These are phyloP conservation scores for Madurella mycetomatis DNA, from an alignment of 2,329 filamentous ascomycete genomes.

Conservation along the genomic window DNA sequence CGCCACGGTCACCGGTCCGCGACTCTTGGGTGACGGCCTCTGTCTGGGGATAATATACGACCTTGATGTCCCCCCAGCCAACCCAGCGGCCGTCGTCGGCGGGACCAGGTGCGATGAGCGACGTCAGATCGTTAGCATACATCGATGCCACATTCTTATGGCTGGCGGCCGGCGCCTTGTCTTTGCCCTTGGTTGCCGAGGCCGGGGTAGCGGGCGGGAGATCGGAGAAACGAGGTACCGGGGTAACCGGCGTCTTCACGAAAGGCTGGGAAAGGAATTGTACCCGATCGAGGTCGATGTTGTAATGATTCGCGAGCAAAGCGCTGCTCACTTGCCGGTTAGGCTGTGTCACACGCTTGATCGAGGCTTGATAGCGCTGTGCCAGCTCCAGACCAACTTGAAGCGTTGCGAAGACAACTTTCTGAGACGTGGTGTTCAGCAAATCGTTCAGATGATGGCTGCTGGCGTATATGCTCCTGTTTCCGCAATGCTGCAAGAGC, in stretches of 20 bases:
- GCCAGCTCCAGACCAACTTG: slow-evolving; percentile 81
- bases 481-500: slow-evolving; percentile 90
- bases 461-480: slow-evolving; percentile 92
- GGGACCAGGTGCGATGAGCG: slow-evolving; percentile 60
- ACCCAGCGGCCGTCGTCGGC: slow-evolving; percentile 55
- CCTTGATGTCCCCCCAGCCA: slow-evolving; percentile 73
- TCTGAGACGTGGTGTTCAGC: slow-evolving; percentile 78
- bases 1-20: slow-evolving; percentile 17
- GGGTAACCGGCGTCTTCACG: slow-evolving; percentile 56
- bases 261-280: slow-evolving; percentile 82
- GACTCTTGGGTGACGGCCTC: slow-evolving; percentile 20
- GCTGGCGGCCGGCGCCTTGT: slow-evolving; percentile 50
- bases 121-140: slow-evolving; percentile 79
- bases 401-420: slow-evolving; percentile 72
- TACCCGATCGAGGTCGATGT: slow-evolving; percentile 72
- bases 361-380: slow-evolving; percentile 85
- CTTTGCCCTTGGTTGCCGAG: slow-evolving; percentile 68
- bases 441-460: slow-evolving; percentile 85
- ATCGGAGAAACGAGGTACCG: slow-evolving; percentile 47
- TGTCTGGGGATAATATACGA: slow-evolving; percentile 69
- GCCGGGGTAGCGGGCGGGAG: slow-evolving; percentile 49
- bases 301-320: slow-evolving; percentile 79
- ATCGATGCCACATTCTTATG: slow-evolving; percentile 52
- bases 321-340: slow-evolving; percentile 64
- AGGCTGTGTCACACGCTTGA: slow-evolving; percentile 67